A percentile compares a stretch with the other conserved stretches of the same genome.
Evolutionary conservation across 2,329 filamentous ascomycete species (phyloP).

Genomic region (Cladophialophora psammophila): DNA sequence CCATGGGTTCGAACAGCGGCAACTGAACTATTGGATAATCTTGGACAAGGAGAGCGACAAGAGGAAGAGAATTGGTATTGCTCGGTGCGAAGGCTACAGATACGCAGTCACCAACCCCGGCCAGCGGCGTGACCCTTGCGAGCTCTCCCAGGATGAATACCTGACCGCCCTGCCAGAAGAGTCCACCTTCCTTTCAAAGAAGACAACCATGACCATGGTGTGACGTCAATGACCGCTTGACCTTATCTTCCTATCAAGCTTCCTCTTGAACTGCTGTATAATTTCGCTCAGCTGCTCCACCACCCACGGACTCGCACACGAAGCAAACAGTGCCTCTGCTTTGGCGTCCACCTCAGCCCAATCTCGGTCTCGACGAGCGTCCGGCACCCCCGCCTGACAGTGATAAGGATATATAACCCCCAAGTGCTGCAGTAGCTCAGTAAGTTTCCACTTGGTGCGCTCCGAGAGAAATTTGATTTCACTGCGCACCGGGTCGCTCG

Average conservation of each 20-base stretch:
- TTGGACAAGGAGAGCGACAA: neutral
- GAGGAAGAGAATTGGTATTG: slow-evolving; percentile 13
- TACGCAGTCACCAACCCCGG: neutral
- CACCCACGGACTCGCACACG: neutral
- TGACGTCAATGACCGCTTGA: neutral
- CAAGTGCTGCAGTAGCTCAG: neutral
- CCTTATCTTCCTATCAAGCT: neutral
- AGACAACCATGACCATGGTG: slow-evolving; percentile 12
- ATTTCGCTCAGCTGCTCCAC: neutral
- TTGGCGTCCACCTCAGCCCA: neutral
- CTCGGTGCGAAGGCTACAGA: neutral
- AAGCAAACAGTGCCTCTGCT: neutral
- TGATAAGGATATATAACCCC: neutral
- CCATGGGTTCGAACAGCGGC: slow-evolving; percentile 8
- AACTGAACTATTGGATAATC: slow-evolving; percentile 14
- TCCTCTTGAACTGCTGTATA: neutral
- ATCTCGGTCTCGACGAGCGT: neutral
- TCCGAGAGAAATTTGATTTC: neutral
- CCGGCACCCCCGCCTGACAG: neutral
- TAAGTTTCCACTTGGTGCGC: neutral
- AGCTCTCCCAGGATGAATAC: neutral
- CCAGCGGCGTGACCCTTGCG: neutral
- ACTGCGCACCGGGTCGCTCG: neutral
- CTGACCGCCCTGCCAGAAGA: neutral
- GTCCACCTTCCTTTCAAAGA: neutral